Evolutionary conservation across 1,284 basidiomycete species (phyloP).

Genomic region (Sporisorium reilianum): DNA sequence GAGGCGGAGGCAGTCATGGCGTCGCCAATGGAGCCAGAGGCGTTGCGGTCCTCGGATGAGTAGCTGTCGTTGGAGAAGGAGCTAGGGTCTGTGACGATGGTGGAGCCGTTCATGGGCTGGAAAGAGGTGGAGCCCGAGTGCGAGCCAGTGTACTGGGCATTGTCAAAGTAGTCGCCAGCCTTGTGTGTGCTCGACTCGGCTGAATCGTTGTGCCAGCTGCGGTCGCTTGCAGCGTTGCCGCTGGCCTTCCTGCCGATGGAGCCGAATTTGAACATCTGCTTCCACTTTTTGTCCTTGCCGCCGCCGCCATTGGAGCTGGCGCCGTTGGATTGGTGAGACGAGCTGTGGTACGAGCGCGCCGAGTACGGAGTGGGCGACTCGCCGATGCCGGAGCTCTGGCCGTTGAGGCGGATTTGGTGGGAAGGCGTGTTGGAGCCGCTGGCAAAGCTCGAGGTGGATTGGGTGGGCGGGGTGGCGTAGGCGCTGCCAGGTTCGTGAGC

Average conservation of each 20-base stretch:
- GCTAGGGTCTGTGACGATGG: conserved; percentile 59
- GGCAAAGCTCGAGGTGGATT: conserved; percentile 42
- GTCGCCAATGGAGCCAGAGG: conserved; percentile 39
- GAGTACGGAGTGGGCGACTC: conserved; percentile 37
- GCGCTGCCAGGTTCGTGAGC: conserved; percentile 36
- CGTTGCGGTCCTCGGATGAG: conserved; percentile 50
- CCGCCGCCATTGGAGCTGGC: conserved; percentile 21
- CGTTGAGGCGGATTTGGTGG: conserved; percentile 21
- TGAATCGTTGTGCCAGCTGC: conserved; percentile 39
- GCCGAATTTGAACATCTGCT: conserved; percentile 66
- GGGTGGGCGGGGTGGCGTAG: conserved; percentile 42
- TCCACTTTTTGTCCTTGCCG: conserved; percentile 66
- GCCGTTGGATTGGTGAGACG: conserved; percentile 21
- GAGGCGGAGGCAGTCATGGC: conserved; percentile 44
- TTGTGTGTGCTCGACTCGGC: conserved; percentile 28
- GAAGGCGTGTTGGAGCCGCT: conserved; percentile 47
- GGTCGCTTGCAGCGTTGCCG: conserved; percentile 22
- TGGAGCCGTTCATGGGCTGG: conserved; percentile 55
- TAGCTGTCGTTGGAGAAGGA: conserved; percentile 63
- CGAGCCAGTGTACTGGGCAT: conserved; percentile 25
- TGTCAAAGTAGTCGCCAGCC: conserved; percentile 31
- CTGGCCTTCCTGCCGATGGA: conserved; percentile 58
- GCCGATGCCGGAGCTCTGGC: conserved; percentile 42
- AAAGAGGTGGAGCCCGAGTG: conserved; percentile 43
- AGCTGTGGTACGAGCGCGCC: conserved; percentile 27